Conservation (phyloP, 768 basidiomycete genomes). For the Suillus paluster region DNA sequence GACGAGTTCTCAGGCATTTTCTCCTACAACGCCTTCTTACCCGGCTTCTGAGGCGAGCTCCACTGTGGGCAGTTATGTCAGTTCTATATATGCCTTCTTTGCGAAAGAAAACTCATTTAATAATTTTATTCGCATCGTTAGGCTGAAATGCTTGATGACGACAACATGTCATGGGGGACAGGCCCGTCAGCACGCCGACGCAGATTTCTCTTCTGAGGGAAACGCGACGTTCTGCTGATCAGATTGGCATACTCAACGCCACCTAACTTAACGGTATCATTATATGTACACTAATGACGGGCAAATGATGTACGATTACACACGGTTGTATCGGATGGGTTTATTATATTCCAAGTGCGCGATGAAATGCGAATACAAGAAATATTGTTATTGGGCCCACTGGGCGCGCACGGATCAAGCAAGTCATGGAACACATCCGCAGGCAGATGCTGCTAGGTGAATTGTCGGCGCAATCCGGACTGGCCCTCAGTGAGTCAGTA, state of each 20-base stretch:
- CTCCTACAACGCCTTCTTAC: conserved; percentile 13
- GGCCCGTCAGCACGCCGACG: conserved; percentile 9
- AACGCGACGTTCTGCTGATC: neutral
- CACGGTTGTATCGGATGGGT: neutral
- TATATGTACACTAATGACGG: conserved; percentile 14
- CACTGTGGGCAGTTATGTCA: conserved; percentile 21
- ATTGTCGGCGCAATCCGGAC: neutral
- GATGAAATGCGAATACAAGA: neutral
- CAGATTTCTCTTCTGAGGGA: conserved; percentile 15
- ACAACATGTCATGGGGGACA: conserved; percentile 32
- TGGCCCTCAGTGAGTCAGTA: too few species aligned
- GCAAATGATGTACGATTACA: conserved; percentile 19
- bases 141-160: conserved; percentile 34
- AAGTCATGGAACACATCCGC: too few species aligned
- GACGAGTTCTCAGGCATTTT: conserved; percentile 16
- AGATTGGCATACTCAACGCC: neutral
- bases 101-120: neutral
- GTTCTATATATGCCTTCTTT: neutral
- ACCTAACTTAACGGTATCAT: conserved; percentile 12
- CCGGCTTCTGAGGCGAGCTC: conserved; percentile 1
- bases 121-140: conserved; percentile 1
- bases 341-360: neutral
- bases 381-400: neutral
- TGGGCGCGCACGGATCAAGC: neutral
- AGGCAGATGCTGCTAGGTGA: neutral